phyloP scores from a whole-genome alignment of 108 stramenopile genomes.

The Fragilaria crotonensis region DNA sequence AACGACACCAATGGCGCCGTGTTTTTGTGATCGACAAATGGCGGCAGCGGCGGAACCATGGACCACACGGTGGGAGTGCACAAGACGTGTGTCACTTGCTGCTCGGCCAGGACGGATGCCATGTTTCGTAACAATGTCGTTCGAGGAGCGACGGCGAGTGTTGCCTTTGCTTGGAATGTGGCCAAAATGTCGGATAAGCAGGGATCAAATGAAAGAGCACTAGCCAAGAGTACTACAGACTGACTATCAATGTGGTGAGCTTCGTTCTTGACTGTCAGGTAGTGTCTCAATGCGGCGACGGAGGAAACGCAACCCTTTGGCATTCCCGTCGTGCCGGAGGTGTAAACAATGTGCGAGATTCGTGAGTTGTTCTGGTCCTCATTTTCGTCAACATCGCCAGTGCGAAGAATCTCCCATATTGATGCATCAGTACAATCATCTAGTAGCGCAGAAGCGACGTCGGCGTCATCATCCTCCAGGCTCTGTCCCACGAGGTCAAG shows the following conservation, averaged over 20 bases:
- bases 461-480: background rate
- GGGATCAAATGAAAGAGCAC: slow-evolving; percentile 76
- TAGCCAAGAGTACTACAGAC: slow-evolving; percentile 68
- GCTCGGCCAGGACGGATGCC: slow-evolving; percentile 18
- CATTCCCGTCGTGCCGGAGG: slow-evolving; percentile 90
- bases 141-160: slow-evolving; percentile 46
- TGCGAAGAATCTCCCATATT: background rate
- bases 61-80: slow-evolving; percentile 84
- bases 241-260: slow-evolving; percentile 33
- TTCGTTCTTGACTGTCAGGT: slow-evolving; percentile 57
- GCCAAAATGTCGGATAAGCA: slow-evolving; percentile 76
- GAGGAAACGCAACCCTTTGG: slow-evolving; percentile 91
- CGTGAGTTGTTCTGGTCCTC: background rate
- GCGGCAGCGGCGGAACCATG: background rate
- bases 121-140: slow-evolving; percentile 18
- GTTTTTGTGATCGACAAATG: background rate
- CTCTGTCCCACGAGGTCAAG: background rate
- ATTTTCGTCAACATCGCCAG: slow-evolving; percentile 1
- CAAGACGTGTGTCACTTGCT: slow-evolving; percentile 55
- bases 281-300: slow-evolving; percentile 43
- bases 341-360: slow-evolving; percentile 86
- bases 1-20: slow-evolving; percentile 1
- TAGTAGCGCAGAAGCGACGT: background rate
- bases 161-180: slow-evolving; percentile 44
- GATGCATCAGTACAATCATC: too few relatives aligned